Percentiles rank a stretch among this genome's conserved stretches.
Conservation (phyloP, 345 rosid genomes). For the Sonneratia caseolaris region DNA sequence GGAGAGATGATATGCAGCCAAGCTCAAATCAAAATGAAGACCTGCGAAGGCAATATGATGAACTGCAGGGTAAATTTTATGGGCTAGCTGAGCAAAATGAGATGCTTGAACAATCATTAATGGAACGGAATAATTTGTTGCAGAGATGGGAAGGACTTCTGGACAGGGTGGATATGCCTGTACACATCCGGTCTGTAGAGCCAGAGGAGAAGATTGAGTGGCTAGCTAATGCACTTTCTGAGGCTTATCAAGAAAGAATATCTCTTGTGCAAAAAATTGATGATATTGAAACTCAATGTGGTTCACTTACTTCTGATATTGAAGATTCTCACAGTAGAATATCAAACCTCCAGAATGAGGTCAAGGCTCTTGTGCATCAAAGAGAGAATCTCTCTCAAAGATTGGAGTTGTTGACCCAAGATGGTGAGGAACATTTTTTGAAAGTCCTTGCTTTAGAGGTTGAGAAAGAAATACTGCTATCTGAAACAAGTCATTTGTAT, state of each 20-base stretch:
- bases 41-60: slow-evolving; percentile 74
- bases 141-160: slow-evolving; percentile 89
- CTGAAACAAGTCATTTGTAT: slow-evolving; percentile 39
- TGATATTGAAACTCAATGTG: slow-evolving; percentile 48
- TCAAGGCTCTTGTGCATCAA: slow-evolving; percentile 39
- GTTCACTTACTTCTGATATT: slow-evolving; percentile 52
- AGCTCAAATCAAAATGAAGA: slow-evolving; percentile 54
- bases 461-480: slow-evolving; percentile 48
- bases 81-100: slow-evolving; percentile 96
- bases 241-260: slow-evolving; percentile 47
- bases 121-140: slow-evolving; percentile 77
- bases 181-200: slow-evolving; percentile 58
- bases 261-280: slow-evolving; percentile 58
- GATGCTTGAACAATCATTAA: slow-evolving; percentile 93
- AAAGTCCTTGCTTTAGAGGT: slow-evolving; percentile 38
- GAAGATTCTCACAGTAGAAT: slow-evolving; percentile 46
- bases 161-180: slow-evolving; percentile 55
- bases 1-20: slow-evolving; percentile 68
- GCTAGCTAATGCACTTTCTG: slow-evolving; percentile 61
- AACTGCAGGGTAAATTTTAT: slow-evolving; percentile 79
- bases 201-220: slow-evolving; percentile 79
- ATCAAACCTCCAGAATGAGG: slow-evolving; percentile 42
- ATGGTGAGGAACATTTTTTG: slow-evolving; percentile 35
- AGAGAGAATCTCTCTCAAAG: slow-evolving; percentile 48
- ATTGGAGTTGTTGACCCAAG: slow-evolving; percentile 35